Base-by-base conservation (phyloP, 495 filamentous ascomycete genomes). In the Talaromyces liani region DNA sequence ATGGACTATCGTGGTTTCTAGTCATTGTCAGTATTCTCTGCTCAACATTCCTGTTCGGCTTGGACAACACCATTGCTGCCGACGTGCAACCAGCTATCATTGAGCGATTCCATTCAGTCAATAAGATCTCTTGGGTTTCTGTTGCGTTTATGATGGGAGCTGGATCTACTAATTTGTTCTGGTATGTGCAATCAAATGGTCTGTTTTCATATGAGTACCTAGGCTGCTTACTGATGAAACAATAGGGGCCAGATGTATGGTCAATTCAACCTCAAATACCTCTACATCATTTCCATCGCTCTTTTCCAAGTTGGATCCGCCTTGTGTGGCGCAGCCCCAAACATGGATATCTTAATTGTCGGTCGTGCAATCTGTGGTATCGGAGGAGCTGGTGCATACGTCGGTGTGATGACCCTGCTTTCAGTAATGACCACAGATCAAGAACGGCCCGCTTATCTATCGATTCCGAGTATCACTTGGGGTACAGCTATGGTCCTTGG, bases 31-130 rank as follows among this genome's bases (percentile, higher is more conserved):
- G 81, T 2, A 75, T 86, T 49, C 73, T 80, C 31, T 72, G 77
- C 6, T 76, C 73, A 1, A 75, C 71, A 14, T 85, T 87, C 60
- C 70, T 87, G 0, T 87, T 80, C 61, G 77, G 80, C 16, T 74
- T 88, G 5, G 86, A 88, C 64, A 83, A 82, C 31, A 88, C 85
- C 49, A 83, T 88, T 20, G 83, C 84, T 5, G 86, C 86, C 20
- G 79, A 85, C 63, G 72, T 88, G 14, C 85, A 86, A 68, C 78
- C 79, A 6, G 71, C 74, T 3, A 79, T 88, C 18, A 68, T 87
- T 58, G 71, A 75, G 36, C 39, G 62, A 0, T 83, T 88, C 45
- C 75, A 78, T 10, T 68, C 79, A 18, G 73, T 85, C 18, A 73
- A 77, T 3, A 82, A 84, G 65, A 68, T 88, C 4, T 66, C 79